phyloP scores from a whole-genome alignment of 75 land plant genomes.

The Pinus albicaulis region DNA sequence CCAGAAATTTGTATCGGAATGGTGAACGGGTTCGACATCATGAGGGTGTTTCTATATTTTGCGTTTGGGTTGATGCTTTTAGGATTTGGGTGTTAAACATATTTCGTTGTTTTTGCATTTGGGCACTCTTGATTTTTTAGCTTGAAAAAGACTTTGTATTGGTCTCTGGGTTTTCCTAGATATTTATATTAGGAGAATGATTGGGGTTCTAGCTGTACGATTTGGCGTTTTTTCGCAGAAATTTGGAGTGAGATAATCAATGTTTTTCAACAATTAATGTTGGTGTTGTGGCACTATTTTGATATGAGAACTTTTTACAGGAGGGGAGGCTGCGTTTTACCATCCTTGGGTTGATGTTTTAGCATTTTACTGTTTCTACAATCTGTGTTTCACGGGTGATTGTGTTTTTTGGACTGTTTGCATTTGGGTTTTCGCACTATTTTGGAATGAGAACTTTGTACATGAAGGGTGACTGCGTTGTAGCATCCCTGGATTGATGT shows the following conservation, averaged over 20 bases:
- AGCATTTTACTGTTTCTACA: no score
- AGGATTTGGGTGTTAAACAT: background rate
- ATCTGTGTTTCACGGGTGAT: no score
- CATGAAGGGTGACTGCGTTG: background rate
- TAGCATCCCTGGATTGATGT: no score
- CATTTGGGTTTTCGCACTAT: background rate
- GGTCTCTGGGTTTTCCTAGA: background rate
- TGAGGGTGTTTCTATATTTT: background rate
- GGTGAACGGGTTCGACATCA: background rate
- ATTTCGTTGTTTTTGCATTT: background rate
- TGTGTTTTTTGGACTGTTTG: background rate
- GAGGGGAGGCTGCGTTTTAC: background rate
- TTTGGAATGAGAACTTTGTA: background rate
- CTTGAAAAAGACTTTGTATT: background rate
- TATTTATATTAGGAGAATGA: no score
- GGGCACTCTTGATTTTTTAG: background rate
- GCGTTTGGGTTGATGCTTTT: background rate
- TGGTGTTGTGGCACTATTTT: background rate
- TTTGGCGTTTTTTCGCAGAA: background rate
- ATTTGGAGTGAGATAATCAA: background rate
- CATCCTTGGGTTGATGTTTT: no score
- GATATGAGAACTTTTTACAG: background rate
- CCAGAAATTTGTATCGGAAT: background rate
- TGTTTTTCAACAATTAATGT: background rate
- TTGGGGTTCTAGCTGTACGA: no score